Conservation (phyloP, 768 basidiomycete species). For the Rhizopogon sp. region DNA sequence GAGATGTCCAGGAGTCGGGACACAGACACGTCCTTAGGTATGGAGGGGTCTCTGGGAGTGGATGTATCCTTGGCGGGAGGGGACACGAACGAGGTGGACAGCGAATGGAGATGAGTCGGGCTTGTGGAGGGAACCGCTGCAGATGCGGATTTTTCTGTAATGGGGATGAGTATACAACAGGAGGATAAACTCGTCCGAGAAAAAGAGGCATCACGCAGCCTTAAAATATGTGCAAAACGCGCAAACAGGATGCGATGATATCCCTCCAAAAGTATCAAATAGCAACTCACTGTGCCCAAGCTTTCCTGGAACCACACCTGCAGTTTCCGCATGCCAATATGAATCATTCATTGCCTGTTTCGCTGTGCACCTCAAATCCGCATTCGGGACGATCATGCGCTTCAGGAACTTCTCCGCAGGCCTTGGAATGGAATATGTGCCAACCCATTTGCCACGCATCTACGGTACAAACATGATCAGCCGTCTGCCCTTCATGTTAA, state of each 20-base stretch:
- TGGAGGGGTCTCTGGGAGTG: slow-evolving; percentile 11
- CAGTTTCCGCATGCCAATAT: slow-evolving; percentile 50
- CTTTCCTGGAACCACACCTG: slow-evolving; percentile 14
- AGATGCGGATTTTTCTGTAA: slow-evolving; percentile 31
- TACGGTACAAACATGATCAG: slow-evolving; percentile 17
- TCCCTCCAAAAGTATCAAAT: slow-evolving; percentile 9
- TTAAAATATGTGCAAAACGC: too few relatives aligned
- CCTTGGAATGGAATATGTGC: slow-evolving; percentile 55
- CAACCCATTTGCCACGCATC: slow-evolving; percentile 85
- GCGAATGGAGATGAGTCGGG: slow-evolving; percentile 13
- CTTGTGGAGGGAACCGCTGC: slow-evolving; percentile 6
- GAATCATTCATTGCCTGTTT: slow-evolving; percentile 57
- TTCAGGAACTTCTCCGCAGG: slow-evolving; percentile 61
- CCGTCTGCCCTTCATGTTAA: too few relatives aligned
- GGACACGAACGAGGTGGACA: slow-evolving; percentile 15
- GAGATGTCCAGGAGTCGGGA: slow-evolving; percentile 29
- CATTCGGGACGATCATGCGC: slow-evolving; percentile 79
- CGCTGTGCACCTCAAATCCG: slow-evolving; percentile 73
- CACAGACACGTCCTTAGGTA: slow-evolving; percentile 15
- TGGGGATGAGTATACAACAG: neutral
- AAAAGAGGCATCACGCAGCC: too few relatives aligned
- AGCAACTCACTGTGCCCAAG: slow-evolving; percentile 37
- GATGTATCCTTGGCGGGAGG: slow-evolving; percentile 16
- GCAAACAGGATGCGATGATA: too few relatives aligned
- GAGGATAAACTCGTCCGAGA: neutral